phyloP scores from a whole-genome alignment of 2,329 filamentous ascomycete genomes.

The Microdochium trichocladiopsis region DNA sequence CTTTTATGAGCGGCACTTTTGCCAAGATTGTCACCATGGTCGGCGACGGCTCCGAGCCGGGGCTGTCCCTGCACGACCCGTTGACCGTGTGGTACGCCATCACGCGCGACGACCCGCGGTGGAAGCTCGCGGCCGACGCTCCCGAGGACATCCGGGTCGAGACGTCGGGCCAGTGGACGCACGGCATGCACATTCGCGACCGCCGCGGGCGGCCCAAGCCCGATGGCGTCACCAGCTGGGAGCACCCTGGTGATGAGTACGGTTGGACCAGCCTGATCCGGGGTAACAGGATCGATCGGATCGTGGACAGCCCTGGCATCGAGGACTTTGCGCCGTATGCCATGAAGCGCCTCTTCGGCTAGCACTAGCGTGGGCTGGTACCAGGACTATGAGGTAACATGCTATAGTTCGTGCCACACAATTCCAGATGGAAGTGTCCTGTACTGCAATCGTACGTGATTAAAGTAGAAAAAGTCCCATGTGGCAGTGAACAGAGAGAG shows the following conservation, averaged over 20 bases:
- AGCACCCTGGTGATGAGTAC: slow-evolving; percentile 62
- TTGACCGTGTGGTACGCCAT: slow-evolving; percentile 74
- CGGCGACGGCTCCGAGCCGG: slow-evolving; percentile 48
- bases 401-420: too few relatives aligned
- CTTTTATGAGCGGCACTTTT: slow-evolving; percentile 67
- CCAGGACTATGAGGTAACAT: too few relatives aligned
- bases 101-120: slow-evolving; percentile 48
- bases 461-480: too few relatives aligned
- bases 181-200: slow-evolving; percentile 85
- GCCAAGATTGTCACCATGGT: slow-evolving; percentile 59
- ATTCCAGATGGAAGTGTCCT: too few relatives aligned
- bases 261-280: slow-evolving; percentile 67
- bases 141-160: slow-evolving; percentile 85
- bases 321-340: slow-evolving; percentile 59
- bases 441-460: too few relatives aligned
- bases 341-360: slow-evolving; percentile 59
- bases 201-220: slow-evolving; percentile 52
- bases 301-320: slow-evolving; percentile 62
- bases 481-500: too few relatives aligned
- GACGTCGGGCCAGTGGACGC: slow-evolving; percentile 87
- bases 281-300: slow-evolving; percentile 76
- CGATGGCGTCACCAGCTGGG: slow-evolving; percentile 35
- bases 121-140: slow-evolving; percentile 44
- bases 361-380: slow-evolving; percentile 7
- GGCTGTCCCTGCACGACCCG: slow-evolving; percentile 68